A percentile compares a stretch with the other conserved stretches of the same genome.
These are phyloP conservation scores for Fusarium solani-melongenae DNA, from an alignment of 2,329 filamentous ascomycete species.

Conservation along the genomic window DNA sequence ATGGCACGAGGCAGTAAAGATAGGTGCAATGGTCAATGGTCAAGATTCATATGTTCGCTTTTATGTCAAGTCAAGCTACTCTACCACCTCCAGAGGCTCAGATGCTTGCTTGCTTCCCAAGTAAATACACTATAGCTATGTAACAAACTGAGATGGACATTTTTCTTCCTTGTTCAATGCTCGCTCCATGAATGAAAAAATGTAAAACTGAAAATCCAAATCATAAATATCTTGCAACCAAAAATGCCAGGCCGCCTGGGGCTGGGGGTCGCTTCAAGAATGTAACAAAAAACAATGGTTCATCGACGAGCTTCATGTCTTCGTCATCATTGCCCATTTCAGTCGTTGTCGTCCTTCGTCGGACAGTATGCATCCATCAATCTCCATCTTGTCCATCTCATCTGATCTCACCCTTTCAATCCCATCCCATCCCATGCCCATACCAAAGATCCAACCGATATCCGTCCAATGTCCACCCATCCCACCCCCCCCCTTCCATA, in stretches of 20 bases:
- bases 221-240: constrained; percentile 37
- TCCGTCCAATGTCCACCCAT: neutral
- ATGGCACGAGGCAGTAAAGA: constrained; percentile 10
- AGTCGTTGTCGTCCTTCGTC: constrained; percentile 35
- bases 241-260: constrained; percentile 38
- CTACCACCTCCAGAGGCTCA: neutral
- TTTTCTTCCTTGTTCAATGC: constrained; percentile 25
- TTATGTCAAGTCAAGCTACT: neutral
- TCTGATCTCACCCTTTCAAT: neutral
- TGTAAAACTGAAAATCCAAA: constrained; percentile 14
- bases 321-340: constrained; percentile 45
- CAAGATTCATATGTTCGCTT: neutral
- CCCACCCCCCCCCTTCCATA: constrained; percentile 7
- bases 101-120: neutral
- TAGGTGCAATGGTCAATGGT: neutral
- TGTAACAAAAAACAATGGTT: constrained; percentile 37
- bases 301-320: constrained; percentile 39
- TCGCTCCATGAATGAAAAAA: constrained; percentile 25
- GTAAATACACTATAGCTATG: neutral
- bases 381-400: constrained; percentile 20
- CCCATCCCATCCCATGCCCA: constrained; percentile 20
- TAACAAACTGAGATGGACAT: constrained; percentile 9
- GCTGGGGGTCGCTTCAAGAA: constrained; percentile 38
- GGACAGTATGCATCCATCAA: constrained; percentile 24
- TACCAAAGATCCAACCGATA: constrained; percentile 4